Percentiles rank a stretch among this genome's conserved stretches.
phyloP scores from a whole-genome alignment of 176 grass and related monocot genomes.

The Musa beccarii region DNA sequence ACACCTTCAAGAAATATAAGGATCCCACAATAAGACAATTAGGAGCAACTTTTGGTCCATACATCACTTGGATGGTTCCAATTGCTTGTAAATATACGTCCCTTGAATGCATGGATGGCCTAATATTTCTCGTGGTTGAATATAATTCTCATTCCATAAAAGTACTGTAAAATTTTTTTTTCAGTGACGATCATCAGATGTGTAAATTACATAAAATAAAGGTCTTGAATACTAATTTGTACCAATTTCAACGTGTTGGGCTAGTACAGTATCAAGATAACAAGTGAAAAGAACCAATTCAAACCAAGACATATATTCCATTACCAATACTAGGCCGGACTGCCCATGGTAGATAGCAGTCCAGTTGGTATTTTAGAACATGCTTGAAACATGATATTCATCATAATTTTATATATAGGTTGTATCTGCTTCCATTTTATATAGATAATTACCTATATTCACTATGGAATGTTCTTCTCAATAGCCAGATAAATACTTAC shows the following conservation, averaged over 20 bases:
- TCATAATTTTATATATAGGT: neutral
- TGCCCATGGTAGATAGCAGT: too few relatives aligned
- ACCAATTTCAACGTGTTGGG: too few relatives aligned
- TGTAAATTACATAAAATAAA: neutral
- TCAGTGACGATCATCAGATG: neutral
- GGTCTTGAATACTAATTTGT: too few relatives aligned
- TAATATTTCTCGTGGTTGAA: neutral
- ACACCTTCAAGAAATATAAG: too few relatives aligned
- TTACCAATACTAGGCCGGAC: too few relatives aligned
- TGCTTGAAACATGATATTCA: neutral
- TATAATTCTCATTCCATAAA: neutral
- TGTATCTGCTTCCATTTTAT: neutral
- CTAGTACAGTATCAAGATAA: too few relatives aligned
- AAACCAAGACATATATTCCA: too few relatives aligned
- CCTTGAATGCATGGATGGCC: neutral
- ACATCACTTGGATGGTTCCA: too few relatives aligned
- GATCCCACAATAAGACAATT: too few relatives aligned
- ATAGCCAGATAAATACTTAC: slow-evolving; percentile 38
- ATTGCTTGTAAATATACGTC: neutral
- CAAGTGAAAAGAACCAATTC: too few relatives aligned
- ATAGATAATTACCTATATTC: neutral
- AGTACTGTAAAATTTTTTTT: neutral
- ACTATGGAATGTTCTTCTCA: neutral
- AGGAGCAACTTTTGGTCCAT: too few relatives aligned
- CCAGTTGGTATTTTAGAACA: too few relatives aligned